A percentile compares a stretch with the other conserved stretches of the same genome.
These are phyloP conservation scores for Ramalina intermedia DNA, from an alignment of 495 filamentous ascomycete species.

Conservation along the genomic window DNA sequence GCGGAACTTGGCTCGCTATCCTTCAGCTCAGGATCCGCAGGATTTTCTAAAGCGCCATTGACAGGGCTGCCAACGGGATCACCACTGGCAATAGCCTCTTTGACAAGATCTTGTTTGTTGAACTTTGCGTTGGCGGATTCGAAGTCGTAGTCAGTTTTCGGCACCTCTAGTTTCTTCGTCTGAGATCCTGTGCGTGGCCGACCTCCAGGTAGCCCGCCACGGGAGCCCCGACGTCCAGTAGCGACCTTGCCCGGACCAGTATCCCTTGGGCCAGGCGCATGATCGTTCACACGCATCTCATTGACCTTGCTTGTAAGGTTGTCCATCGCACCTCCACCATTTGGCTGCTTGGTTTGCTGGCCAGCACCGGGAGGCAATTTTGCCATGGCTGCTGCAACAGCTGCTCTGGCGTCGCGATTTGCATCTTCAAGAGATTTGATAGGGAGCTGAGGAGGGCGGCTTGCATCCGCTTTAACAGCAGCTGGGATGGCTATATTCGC, in stretches of 20 bases:
- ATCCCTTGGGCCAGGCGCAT: conserved; percentile 22
- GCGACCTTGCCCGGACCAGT: conserved; percentile 33
- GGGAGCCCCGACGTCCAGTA: conserved; percentile 41
- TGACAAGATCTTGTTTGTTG: conserved; percentile 90
- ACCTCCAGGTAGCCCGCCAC: conserved; percentile 37
- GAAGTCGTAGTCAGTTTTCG: conserved; percentile 85
- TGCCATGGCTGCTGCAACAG: conserved; percentile 82
- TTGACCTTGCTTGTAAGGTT: conserved; percentile 72
- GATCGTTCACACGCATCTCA: conserved; percentile 62
- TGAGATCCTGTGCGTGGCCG: conserved; percentile 31
- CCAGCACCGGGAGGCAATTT: conserved; percentile 46
- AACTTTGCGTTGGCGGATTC: conserved; percentile 87
- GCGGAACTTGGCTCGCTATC: conserved; percentile 25
- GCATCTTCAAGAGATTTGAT: conserved; percentile 44
- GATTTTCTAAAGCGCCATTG: conserved; percentile 19
- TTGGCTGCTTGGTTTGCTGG: conserved; percentile 28
- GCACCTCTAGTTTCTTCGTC: conserved; percentile 67
- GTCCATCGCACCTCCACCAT: conserved; percentile 44
- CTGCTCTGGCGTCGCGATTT: conserved; percentile 68
- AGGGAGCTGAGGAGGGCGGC: conserved; percentile 20
- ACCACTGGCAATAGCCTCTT: conserved; percentile 72
- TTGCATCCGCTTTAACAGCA: conserved; percentile 17
- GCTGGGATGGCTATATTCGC: conserved; percentile 6
- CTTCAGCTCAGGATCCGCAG: conserved; percentile 20
- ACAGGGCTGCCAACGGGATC: conserved; percentile 47